Base-by-base conservation (phyloP, 805 yeast species). In the Wickerhamiella alocasiicola region DNA sequence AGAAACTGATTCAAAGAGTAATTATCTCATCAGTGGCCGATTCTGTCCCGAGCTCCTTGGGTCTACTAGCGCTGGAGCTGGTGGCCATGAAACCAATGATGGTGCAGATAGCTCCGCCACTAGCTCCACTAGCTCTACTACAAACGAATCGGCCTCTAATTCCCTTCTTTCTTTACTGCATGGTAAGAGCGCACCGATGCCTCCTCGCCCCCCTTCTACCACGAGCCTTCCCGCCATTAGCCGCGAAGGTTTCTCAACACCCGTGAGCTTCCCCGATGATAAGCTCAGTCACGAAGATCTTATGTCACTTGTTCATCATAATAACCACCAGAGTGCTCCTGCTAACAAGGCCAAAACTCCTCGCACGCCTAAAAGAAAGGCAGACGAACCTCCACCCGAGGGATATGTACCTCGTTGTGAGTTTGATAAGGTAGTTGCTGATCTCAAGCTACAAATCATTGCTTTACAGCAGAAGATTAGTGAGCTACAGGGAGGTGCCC, bases 391-490 rank as follows among this genome's bases (percentile, higher is more conserved):
- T 11, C n/a, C n/a, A n/a, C n/a, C n/a, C n/a, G 13, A 16, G 13
- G 36, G 23, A 6, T 37, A 31, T 12, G 26, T 37, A 15, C 21
- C 35, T 7, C 34, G 41, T 6, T 23, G 23, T 3, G 9, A 21
- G 3, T 37, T 30, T 18, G 35, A 37, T 17, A 19, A 21, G 17
- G 13, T 24, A 1, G 35, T 37, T 16, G 29, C 18, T 3, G 20
- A 28, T 6, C 32, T 37, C 23, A 37, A 15, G 29, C 29, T 23
- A 13, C 35, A 37, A 29, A 37, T 37, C 16, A 32, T 18, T 4
- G 21, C 25, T 17, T 15, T 37, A 11, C 27, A 21, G 18, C 9
- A 7, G n/a, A 17, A 19, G 16, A 21, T 37, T 9, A 12, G 12
- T 9, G 29, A 23, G 30, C 23, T 37, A 17, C 12, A 25, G 13